Evolutionary conservation across 2,329 filamentous ascomycete genomes (phyloP).

Genomic region (Byssothecium circinans): DNA sequence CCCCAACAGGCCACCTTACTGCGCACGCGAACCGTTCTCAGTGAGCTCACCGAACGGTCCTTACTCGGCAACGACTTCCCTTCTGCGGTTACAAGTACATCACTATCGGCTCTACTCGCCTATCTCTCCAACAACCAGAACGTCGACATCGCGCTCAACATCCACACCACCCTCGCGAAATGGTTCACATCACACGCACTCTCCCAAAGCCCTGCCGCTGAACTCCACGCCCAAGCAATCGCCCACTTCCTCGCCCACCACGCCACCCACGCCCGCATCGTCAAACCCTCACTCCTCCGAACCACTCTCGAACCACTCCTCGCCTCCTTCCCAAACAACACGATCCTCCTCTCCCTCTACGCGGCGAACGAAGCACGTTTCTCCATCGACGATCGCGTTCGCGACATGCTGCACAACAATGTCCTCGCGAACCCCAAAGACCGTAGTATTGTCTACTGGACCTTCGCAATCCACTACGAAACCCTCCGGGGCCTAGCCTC

Average conservation of each 20-base stretch:
- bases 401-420: slow-evolving; percentile 59
- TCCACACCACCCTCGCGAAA: slow-evolving; percentile 33
- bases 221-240: slow-evolving; percentile 70
- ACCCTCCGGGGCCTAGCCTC: slow-evolving; percentile 47
- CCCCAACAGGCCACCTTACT: slow-evolving; percentile 19
- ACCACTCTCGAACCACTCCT: slow-evolving; percentile 64
- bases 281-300: slow-evolving; percentile 68
- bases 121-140: slow-evolving; percentile 60
- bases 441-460: slow-evolving; percentile 51
- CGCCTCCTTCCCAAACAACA: slow-evolving; percentile 70
- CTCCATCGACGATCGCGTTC: slow-evolving; percentile 74
- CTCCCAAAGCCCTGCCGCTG: slow-evolving; percentile 47
- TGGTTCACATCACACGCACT: slow-evolving; percentile 30
- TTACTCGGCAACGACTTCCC: slow-evolving; percentile 50
- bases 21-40: slow-evolving; percentile 15
- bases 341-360: slow-evolving; percentile 71
- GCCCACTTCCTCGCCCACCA: slow-evolving; percentile 69
- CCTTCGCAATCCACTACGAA: slow-evolving; percentile 61
- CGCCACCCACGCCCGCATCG: slow-evolving; percentile 62
- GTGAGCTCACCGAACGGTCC: slow-evolving; percentile 53
- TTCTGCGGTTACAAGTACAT: slow-evolving; percentile 57
- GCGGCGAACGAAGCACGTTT: slow-evolving; percentile 74
- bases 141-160: slow-evolving; percentile 41
- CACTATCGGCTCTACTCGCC: slow-evolving; percentile 65
- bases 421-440: slow-evolving; percentile 33